A percentile compares a stretch with the other conserved stretches of the same genome.
These are phyloP conservation scores for Tulasnella sp. DNA, from an alignment of 768 basidiomycete species.

Conservation along the genomic window DNA sequence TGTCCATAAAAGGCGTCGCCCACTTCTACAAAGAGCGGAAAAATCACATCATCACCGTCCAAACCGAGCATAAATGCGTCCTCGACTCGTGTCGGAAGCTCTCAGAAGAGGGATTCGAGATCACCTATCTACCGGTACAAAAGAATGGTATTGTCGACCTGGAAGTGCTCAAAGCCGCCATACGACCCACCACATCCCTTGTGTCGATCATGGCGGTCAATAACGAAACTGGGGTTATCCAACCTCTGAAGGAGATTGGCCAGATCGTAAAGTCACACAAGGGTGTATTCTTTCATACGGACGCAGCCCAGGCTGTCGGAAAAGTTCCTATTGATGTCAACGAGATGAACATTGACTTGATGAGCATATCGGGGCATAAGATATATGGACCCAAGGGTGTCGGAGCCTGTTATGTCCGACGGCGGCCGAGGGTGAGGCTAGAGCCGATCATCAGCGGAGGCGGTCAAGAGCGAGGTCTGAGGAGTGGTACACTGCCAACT, in stretches of 20 bases:
- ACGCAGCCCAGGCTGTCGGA: constrained; percentile 90
- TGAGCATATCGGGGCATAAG: constrained; percentile 97
- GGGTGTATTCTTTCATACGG: constrained; percentile 91
- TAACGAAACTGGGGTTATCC: constrained; percentile 98
- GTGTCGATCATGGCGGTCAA: constrained; percentile 98
- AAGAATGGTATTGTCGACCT: constrained; percentile 73
- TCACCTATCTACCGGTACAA: constrained; percentile 95
- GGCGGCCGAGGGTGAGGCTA: constrained; percentile 82
- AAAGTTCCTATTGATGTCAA: constrained; percentile 91
- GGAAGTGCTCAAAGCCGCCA: constrained; percentile 68
- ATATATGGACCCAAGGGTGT: constrained; percentile 96
- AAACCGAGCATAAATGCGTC: constrained; percentile 99
- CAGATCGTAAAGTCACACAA: constrained; percentile 73
- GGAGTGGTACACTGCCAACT: constrained; percentile 90
- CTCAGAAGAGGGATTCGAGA: constrained; percentile 91
- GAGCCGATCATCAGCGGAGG: constrained; percentile 94
- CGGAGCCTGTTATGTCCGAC: constrained; percentile 86
- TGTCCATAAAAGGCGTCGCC: constrained; percentile 94
- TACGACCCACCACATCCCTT: constrained; percentile 77
- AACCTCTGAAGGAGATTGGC: constrained; percentile 93
- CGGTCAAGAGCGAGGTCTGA: constrained; percentile 90
- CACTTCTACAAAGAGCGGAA: constrained; percentile 92
- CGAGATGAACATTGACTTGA: constrained; percentile 86
- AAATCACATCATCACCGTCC: constrained; percentile 85
- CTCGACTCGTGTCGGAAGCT: constrained; percentile 94